Conservation (phyloP, 2,329 filamentous ascomycete species). For the Didymosphaeria variabile region DNA sequence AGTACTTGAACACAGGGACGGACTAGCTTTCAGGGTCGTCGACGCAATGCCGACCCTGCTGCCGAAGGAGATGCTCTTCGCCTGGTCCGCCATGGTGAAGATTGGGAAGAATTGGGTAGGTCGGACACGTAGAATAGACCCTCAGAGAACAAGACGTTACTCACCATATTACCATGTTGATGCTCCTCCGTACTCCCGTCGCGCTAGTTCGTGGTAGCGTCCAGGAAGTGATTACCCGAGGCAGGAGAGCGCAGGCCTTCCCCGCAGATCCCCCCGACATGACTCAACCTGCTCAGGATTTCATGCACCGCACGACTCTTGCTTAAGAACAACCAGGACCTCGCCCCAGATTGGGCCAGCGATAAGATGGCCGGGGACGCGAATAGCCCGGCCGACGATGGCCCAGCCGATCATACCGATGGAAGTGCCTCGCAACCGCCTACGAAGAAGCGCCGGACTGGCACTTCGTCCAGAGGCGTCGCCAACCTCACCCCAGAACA, state of each 20-base stretch:
- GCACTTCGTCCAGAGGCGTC: conserved; percentile 71
- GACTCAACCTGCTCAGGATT: conserved; percentile 6
- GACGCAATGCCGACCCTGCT: conserved; percentile 47
- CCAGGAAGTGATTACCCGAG: conserved; percentile 6
- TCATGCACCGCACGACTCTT: conserved; percentile 15
- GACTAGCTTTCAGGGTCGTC: conserved; percentile 41
- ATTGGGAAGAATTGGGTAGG: neutral
- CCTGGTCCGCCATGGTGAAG: conserved; percentile 36
- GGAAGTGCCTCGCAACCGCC: conserved; percentile 23
- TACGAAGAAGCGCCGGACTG: conserved; percentile 47
- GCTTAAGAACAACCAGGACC: conserved; percentile 3
- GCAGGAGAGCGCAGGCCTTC: neutral
- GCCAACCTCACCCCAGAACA: conserved; percentile 89
- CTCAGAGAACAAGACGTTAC: neutral
- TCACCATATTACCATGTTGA: neutral
- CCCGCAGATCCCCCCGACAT: conserved; percentile 1
- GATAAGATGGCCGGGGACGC: conserved; percentile 23
- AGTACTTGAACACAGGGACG: conserved; percentile 17
- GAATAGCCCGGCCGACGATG: conserved; percentile 22
- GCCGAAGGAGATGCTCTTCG: conserved; percentile 21
- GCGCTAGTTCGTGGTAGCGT: neutral
- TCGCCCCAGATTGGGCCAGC: conserved; percentile 12
- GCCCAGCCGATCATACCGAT: conserved; percentile 13
- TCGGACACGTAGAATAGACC: too few species aligned
- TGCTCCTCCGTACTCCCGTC: neutral